Evolutionary conservation across 2,329 filamentous ascomycete species (phyloP), one percentile per base, ranked within the genome.

Genomic region (Colletotrichum tamarilloi): DNA sequence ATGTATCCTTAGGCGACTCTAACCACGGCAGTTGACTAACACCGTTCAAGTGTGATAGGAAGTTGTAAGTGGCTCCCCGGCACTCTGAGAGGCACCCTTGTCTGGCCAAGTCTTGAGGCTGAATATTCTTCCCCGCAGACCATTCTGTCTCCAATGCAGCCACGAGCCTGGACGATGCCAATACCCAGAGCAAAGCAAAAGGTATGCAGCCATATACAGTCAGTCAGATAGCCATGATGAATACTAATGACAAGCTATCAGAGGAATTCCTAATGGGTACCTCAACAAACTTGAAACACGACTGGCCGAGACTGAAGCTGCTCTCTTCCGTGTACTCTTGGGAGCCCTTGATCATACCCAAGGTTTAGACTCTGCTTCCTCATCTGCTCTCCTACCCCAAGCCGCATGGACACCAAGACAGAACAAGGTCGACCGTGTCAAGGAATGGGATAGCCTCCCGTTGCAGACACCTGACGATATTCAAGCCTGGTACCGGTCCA

Each of bases 241-340:
- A 3, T 55, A 11, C 1, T 22, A n/a, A 49, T 1, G 0, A 22
- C 16, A 11, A 49, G 19, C 3, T 7, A 12, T 49, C 6, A 83
- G 81, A 62, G 82, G 79, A 35, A 79, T 81, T 46, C 84, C 80
- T 0, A 77, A 81, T 12, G 84, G 84, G 0, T 85, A 84, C 55
- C 80, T 85, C 5, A 82, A 79, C 4, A 79, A 79, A 22, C 62
- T 85, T 4, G 84, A 85, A 65, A 78, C 80, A 3, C 80, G 84
- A 1, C 79, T 85, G 2, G 76, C 75, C 1, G 80, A 81, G 30
- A 82, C 79, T 0, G 79, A 80, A 75, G 69, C 77, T n/a, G 79
- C 78, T 3, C 76, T 82, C 0, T 78, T 77, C 22, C 72, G 68
- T 14, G 74, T 79, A 0, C 68, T 82, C 3, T 71, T 59, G 2